phyloP scores from a whole-genome alignment of 2,329 filamentous ascomycete species.

The Aphanoascus verrucosus region DNA sequence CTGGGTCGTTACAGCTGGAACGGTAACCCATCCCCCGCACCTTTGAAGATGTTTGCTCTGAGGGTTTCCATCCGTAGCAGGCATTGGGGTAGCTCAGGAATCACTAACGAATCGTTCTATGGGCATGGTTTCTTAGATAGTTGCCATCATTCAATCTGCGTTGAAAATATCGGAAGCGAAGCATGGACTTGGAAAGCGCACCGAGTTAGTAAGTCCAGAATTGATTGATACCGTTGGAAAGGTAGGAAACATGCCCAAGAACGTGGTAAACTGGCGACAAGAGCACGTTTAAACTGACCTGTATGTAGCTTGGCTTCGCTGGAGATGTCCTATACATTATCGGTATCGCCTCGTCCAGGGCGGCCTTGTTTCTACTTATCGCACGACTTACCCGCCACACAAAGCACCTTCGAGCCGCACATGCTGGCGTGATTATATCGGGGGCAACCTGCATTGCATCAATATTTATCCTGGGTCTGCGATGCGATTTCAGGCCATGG shows the following conservation, averaged over 20 bases:
- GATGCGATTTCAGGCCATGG: constrained; percentile 15
- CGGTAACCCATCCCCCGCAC: constrained; percentile 7
- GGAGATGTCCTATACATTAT: constrained; percentile 16
- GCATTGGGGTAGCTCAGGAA: not conserved
- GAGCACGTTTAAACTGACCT: not conserved
- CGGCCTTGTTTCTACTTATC: constrained; percentile 14
- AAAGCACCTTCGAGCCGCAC: constrained; percentile 11
- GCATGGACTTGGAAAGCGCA: constrained; percentile 14
- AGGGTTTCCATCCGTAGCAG: not conserved
- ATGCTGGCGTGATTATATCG: constrained; percentile 9
- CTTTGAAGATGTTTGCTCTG: not conserved
- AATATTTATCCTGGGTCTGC: constrained; percentile 13
- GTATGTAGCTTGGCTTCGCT: constrained; percentile 12
- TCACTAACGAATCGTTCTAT: not conserved
- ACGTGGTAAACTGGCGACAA: not conserved
- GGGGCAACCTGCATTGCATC: constrained; percentile 9
- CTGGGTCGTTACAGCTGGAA: constrained; percentile 14
- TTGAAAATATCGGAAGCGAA: constrained; percentile 15
- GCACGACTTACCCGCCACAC: constrained; percentile 15
- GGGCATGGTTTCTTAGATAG: constrained; percentile 7
- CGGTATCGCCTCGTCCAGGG: constrained; percentile 14
- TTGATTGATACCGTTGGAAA: constrained; percentile 11
- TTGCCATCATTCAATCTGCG: constrained; percentile 15
- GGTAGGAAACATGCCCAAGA: not conserved
- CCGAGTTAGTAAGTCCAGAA: not conserved